Conservation (phyloP, 306 rosid genomes). For the Cucumis hystrix region DNA sequence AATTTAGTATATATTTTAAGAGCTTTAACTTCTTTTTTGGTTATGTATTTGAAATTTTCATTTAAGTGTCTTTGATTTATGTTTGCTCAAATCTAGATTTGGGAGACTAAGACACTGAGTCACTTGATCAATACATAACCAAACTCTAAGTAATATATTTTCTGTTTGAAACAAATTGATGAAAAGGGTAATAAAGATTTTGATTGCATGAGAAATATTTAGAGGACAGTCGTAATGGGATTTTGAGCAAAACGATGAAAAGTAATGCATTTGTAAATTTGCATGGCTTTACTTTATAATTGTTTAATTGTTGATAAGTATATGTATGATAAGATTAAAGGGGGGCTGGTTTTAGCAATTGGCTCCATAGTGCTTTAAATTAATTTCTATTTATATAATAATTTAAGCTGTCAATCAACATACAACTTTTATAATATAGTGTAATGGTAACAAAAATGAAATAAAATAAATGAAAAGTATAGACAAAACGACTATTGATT, state of each 20-base stretch:
- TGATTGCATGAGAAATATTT: background rate
- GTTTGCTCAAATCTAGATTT: too few relatives aligned
- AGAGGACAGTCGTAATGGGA: conserved; percentile 25
- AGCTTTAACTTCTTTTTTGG: too few relatives aligned
- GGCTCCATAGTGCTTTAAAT: background rate
- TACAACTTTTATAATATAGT: background rate
- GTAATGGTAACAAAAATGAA: background rate
- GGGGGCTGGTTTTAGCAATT: background rate
- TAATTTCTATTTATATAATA: background rate
- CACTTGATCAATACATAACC: too few relatives aligned
- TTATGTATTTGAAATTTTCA: too few relatives aligned
- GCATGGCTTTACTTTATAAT: conserved; percentile 4
- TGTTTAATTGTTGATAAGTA: background rate
- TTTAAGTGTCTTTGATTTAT: too few relatives aligned
- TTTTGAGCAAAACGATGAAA: conserved; percentile 50
- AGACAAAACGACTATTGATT: background rate
- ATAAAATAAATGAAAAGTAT: background rate
- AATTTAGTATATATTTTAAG: too few relatives aligned
- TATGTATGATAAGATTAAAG: background rate
- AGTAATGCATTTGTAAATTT: background rate
- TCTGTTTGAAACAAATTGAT: too few relatives aligned
- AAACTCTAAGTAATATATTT: too few relatives aligned
- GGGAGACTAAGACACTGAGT: too few relatives aligned
- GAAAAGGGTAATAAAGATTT: too few relatives aligned
- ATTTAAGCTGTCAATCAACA: background rate